phyloP scores from a whole-genome alignment of 2,329 filamentous ascomycete species.

The Cordyceps fumosorosea region DNA sequence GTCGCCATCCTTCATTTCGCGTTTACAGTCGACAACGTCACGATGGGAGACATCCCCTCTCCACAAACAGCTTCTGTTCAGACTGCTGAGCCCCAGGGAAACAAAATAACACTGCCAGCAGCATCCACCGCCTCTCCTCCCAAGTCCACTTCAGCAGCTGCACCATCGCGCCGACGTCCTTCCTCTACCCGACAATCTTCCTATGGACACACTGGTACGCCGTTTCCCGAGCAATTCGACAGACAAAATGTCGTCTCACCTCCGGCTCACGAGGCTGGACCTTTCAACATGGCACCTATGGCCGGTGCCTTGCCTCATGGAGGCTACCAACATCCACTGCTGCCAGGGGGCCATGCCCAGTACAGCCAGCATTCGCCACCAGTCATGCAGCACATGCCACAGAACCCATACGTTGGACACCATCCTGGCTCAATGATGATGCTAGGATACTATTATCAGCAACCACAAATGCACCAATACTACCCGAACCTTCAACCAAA shows the following conservation, averaged over 20 bases:
- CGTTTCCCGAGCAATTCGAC: constrained; percentile 33
- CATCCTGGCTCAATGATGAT: constrained; percentile 23
- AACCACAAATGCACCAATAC: constrained; percentile 32
- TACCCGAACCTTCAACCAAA: constrained; percentile 29
- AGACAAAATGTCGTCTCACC: constrained; percentile 21
- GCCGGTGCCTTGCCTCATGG: constrained; percentile 31
- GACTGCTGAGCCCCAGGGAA: neutral
- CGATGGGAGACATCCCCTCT: constrained; percentile 8
- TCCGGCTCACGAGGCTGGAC: constrained; percentile 13
- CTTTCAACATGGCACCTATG: constrained; percentile 37
- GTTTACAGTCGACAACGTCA: neutral
- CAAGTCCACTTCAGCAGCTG: neutral
- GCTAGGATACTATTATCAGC: constrained; percentile 36
- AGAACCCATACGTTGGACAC: constrained; percentile 28
- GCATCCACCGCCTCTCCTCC: neutral
- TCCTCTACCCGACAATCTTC: neutral
- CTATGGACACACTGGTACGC: constrained; percentile 22
- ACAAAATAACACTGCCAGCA: neutral
- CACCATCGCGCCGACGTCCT: neutral
- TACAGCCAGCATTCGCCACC: constrained; percentile 23
- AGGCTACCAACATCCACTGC: constrained; percentile 25
- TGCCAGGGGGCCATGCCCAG: constrained; percentile 22
- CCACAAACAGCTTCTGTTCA: neutral
- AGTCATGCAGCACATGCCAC: constrained; percentile 25
- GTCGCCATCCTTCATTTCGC: neutral